These are phyloP conservation scores for Dispira parvispora DNA, from an alignment of 192 early-diverging fungal genomes.

Conservation along the genomic window DNA sequence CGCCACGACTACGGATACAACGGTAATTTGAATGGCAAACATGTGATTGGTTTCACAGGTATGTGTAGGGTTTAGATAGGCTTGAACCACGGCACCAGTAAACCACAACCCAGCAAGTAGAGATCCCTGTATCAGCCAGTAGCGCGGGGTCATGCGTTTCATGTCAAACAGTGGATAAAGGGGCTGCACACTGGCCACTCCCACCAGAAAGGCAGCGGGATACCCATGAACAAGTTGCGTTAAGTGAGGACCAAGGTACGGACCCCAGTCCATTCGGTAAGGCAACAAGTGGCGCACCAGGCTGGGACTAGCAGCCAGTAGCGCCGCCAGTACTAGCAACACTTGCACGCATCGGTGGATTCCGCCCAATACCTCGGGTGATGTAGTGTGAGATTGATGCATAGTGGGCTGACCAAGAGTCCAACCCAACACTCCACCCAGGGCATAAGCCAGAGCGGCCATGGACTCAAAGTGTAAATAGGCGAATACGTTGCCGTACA, in stretches of 20 bases:
- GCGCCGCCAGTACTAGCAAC: not conserved
- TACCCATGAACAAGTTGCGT: constrained; percentile 7
- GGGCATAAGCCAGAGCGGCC: constrained; percentile 18
- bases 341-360: too few species aligned
- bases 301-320: not conserved
- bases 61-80: too few species aligned
- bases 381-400: not conserved
- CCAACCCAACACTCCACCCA: constrained; percentile 24
- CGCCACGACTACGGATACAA: too few species aligned
- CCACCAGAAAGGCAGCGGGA: not conserved
- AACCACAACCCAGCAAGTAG: not conserved
- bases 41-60: not conserved
- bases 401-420: not conserved
- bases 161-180: not conserved
- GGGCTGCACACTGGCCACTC: not conserved
- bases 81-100: not conserved
- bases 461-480: constrained; percentile 25
- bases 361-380: not conserved
- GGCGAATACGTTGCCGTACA: constrained; percentile 50
- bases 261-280: not conserved
- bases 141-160: not conserved
- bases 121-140: not conserved
- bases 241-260: constrained; percentile 6
- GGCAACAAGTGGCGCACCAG: not conserved
- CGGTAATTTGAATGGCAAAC: not conserved